These are phyloP conservation scores for Coemansia sp. DNA, from an alignment of 192 early-diverging fungal species.

Conservation along the genomic window DNA sequence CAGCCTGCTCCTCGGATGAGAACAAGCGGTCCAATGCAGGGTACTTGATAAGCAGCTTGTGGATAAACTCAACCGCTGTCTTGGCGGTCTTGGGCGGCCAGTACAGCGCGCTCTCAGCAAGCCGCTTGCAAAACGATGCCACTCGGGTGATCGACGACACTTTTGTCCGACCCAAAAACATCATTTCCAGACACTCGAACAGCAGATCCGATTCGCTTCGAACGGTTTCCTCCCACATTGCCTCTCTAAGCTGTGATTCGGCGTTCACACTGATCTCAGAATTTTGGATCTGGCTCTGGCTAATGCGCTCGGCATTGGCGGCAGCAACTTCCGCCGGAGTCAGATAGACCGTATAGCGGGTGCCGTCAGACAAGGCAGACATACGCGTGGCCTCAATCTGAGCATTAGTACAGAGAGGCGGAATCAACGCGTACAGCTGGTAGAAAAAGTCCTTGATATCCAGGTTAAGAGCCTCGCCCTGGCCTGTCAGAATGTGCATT, in stretches of 20 bases:
- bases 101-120: conserved; percentile 68
- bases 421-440: conserved; percentile 77
- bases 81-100: conserved; percentile 74
- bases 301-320: conserved; percentile 23
- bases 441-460: conserved; percentile 91
- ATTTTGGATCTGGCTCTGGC: neutral
- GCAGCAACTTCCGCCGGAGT: conserved; percentile 42
- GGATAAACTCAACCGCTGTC: conserved; percentile 62
- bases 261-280: neutral
- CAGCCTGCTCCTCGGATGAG: conserved; percentile 65
- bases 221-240: conserved; percentile 55
- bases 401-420: conserved; percentile 66
- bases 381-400: conserved; percentile 62
- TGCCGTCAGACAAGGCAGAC: conserved; percentile 47
- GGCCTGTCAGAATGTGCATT: conserved; percentile 83
- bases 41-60: conserved; percentile 57
- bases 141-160: conserved; percentile 76
- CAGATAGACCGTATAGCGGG: conserved; percentile 48
- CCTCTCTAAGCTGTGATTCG: conserved; percentile 28
- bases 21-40: conserved; percentile 64
- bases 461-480: conserved; percentile 89
- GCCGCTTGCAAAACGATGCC: conserved; percentile 87
- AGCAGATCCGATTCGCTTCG: conserved; percentile 78
- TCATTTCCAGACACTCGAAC: conserved; percentile 78
- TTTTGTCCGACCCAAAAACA: conserved; percentile 77